Evolutionary conservation across 148 eudicot species (phyloP).

Genomic region (Fagopyrum homotropicum): DNA sequence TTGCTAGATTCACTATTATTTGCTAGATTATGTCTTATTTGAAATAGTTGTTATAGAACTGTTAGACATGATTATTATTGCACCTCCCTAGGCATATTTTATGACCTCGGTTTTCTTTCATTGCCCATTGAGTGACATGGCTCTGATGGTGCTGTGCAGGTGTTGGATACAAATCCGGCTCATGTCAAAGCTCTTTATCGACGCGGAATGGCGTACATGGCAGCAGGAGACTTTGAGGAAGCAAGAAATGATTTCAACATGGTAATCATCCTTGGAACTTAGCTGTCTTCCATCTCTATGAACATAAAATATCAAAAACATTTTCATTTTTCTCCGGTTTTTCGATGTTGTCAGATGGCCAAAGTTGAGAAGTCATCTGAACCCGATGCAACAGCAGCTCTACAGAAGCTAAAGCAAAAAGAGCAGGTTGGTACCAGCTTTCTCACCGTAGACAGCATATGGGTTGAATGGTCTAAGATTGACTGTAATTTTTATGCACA

Average conservation of each 20-base stretch:
- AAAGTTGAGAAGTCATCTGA: conserved; percentile 83
- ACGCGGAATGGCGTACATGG: conserved; percentile 96
- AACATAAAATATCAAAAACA: not conserved
- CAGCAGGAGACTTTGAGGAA: conserved; percentile 81
- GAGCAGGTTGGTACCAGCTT: conserved; percentile 57
- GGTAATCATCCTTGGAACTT: conserved; percentile 28
- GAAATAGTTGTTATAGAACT: no score
- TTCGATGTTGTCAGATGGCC: conserved; percentile 53
- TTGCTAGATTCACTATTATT: no score
- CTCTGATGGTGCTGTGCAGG: conserved; percentile 34
- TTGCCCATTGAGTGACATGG: not conserved
- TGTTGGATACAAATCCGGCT: conserved; percentile 72
- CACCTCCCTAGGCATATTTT: not conserved
- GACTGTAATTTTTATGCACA: conserved; percentile 17
- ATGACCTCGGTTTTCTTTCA: not conserved
- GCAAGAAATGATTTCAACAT: conserved; percentile 78
- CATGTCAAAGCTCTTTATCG: conserved; percentile 95
- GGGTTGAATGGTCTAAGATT: no score
- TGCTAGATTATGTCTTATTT: no score
- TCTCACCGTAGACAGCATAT: no score
- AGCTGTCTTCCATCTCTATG: no score
- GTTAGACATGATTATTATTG: no score
- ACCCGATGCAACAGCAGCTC: conserved; percentile 78
- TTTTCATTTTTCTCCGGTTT: not conserved
- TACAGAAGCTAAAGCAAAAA: conserved; percentile 72